Evolutionary conservation across 2,329 filamentous ascomycete species (phyloP).

Genomic region (Bipolaris zeicola): DNA sequence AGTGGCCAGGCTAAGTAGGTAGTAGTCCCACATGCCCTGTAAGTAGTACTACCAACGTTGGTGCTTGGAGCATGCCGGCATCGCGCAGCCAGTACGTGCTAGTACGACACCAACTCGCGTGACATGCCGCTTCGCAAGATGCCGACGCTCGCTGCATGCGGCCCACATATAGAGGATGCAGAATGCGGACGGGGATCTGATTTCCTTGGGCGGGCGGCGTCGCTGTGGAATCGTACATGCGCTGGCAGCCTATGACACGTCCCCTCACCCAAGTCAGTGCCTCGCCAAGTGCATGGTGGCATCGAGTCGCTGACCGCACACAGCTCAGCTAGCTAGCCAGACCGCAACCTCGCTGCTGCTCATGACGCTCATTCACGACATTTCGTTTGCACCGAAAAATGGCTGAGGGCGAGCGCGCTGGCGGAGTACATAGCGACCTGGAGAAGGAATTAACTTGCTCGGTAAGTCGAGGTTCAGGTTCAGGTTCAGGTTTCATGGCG

Average conservation of each 20-base stretch:
- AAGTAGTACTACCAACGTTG: not conserved
- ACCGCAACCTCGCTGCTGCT: slow-evolving; percentile 10
- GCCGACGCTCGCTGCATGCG: not conserved
- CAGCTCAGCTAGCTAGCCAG: slow-evolving; percentile 18
- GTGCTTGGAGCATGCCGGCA: not conserved
- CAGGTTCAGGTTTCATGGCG: slow-evolving; percentile 17
- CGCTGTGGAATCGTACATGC: slow-evolving; percentile 7
- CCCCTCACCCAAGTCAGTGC: slow-evolving; percentile 7
- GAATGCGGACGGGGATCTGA: slow-evolving; percentile 1
- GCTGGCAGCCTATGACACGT: slow-evolving; percentile 21
- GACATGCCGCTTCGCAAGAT: slow-evolving; percentile 12
- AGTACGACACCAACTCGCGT: slow-evolving; percentile 20
- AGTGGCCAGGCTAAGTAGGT: too few relatives aligned
- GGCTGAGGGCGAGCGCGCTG: slow-evolving; percentile 43
- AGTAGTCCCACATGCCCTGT: too few relatives aligned
- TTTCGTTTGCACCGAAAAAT: slow-evolving; percentile 26
- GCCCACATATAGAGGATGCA: not conserved
- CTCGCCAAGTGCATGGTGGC: slow-evolving; percentile 21
- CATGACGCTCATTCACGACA: slow-evolving; percentile 10
- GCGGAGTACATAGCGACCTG: slow-evolving; percentile 66
- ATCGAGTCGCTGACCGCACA: slow-evolving; percentile 26
- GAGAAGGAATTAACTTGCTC: slow-evolving; percentile 96
- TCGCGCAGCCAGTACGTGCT: not conserved
- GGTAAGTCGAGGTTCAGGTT: slow-evolving; percentile 61
- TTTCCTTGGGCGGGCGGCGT: not conserved